Evolutionary conservation across 1,284 basidiomycete genomes (phyloP).

Genomic region (Leccinum subrobustum): DNA sequence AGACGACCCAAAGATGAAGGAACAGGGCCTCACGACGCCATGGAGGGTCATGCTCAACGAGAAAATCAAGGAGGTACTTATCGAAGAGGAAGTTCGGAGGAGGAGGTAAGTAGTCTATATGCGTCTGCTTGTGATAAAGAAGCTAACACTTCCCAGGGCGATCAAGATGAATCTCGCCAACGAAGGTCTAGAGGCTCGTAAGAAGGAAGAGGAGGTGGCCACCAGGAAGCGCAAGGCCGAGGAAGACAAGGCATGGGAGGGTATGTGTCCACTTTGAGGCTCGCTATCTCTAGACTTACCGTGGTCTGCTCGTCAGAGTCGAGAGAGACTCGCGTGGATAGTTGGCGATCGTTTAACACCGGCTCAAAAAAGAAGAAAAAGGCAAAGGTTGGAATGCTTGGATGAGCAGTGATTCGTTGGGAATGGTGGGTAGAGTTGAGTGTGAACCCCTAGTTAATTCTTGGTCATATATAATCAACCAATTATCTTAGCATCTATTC

Average conservation of each 20-base stretch:
- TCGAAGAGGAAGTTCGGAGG: slow-evolving; percentile 78
- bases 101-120: slow-evolving; percentile 57
- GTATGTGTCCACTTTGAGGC: slow-evolving; percentile 39
- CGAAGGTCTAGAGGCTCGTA: slow-evolving; percentile 78
- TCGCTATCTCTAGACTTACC: neutral
- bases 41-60: slow-evolving; percentile 63
- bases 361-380: slow-evolving; percentile 75
- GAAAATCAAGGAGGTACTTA: slow-evolving; percentile 74
- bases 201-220: slow-evolving; percentile 79
- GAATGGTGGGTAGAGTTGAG: slow-evolving; percentile 2
- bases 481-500: slow-evolving; percentile 2
- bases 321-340: slow-evolving; percentile 78
- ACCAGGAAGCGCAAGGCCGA: slow-evolving; percentile 77
- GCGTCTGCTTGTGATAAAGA: slow-evolving; percentile 3
- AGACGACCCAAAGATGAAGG: slow-evolving; percentile 34
- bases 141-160: slow-evolving; percentile 46
- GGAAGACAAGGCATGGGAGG: slow-evolving; percentile 81
- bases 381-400: slow-evolving; percentile 62
- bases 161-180: slow-evolving; percentile 85
- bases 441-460: slow-evolving; percentile 12
- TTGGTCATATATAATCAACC: slow-evolving; percentile 14
- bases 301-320: slow-evolving; percentile 45
- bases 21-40: slow-evolving; percentile 42
- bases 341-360: slow-evolving; percentile 70
- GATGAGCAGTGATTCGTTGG: slow-evolving; percentile 39